Base-by-base conservation (phyloP, 129 eudicot species). In the Rutidosis leptorrhynchoides region DNA sequence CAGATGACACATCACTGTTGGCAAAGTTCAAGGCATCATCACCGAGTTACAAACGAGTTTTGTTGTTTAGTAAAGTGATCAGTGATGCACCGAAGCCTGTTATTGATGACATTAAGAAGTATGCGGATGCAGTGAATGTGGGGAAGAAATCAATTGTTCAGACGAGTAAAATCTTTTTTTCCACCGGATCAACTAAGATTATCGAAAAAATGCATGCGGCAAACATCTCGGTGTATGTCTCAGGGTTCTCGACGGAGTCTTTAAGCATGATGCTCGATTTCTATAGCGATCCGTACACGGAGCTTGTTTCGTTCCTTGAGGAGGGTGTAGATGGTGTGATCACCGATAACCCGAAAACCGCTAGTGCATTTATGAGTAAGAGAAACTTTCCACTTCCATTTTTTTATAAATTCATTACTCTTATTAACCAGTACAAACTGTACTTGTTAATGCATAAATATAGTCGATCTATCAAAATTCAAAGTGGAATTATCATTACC, bases 291-390 rank as follows among this genome's bases (percentile, higher is more conserved):
- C 99, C 97, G 24, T 83, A 89, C 60, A 60, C 77, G 0, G 88
- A 84, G 72, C 86, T 94, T 23, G 79, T 83, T 64, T 83, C 96
- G 26, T 62, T 79, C 27, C 7, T 78, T 16, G 65, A 67, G 7
- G 79, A 52, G 7, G 72, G 74, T 7, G 83, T 83, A 9, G 95
- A 89, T 65, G 99, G 95, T 1, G 67, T 94, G 40, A 64, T 86
- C 19, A 94, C 95, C 1, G 95, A 88, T 30, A 84, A 64, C 67
- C 99, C 99, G 1, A 83, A 81, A 28, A 94, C 95, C 4, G 97
- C 97, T 45, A 79, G 58, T 51, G 73, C 83, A 62, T 89, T 68
- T 65, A 23, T 81, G 75, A 86, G 99, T 94, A 81, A 89, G 99
- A 78, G 32, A n/a, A n/a, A 11, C 92, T n/a, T n/a, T n/a, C n/a